Evolutionary conservation across 805 yeast species (phyloP).

Genomic region (Spathaspora boniae): DNA sequence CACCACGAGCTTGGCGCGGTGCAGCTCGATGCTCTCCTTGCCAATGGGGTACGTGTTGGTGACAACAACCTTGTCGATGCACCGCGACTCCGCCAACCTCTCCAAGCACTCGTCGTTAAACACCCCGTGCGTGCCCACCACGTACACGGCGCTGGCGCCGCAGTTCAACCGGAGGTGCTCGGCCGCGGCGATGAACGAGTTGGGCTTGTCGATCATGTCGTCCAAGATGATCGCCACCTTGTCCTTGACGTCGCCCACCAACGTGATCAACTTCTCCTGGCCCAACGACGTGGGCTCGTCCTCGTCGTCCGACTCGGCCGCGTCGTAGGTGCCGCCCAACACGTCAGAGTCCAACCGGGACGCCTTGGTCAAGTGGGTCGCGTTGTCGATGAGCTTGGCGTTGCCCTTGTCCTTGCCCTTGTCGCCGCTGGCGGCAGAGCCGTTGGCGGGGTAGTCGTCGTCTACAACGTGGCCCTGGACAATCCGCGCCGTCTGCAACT

Average conservation of each 20-base stretch:
- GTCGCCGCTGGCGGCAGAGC: conserved; percentile 10
- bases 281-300: conserved; percentile 62
- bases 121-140: conserved; percentile 94
- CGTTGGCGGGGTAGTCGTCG: conserved; percentile 52
- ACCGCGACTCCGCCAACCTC: conserved; percentile 68
- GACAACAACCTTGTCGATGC: conserved; percentile 87
- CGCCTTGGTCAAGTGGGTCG: conserved; percentile 5
- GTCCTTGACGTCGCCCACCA: conserved; percentile 92
- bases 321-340: conserved; percentile 78
- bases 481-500: conserved; percentile 92
- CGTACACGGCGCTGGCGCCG: conserved; percentile 88
- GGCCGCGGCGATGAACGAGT: conserved; percentile 93
- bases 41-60: conserved; percentile 94
- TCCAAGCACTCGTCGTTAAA: conserved; percentile 87
- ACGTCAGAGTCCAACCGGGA: conserved; percentile 46
- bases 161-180: conserved; percentile 95
- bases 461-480: conserved; percentile 97
- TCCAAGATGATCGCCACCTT: conserved; percentile 92
- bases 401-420: neutral
- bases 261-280: conserved; percentile 85
- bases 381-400: neutral
- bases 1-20: conserved; percentile 67
- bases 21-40: conserved; percentile 49
- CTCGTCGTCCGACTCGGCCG: conserved; percentile 74
- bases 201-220: conserved; percentile 96